Base-by-base conservation (phyloP, 192 early-diverging fungal species). In the Ambispora gerdemannii region DNA sequence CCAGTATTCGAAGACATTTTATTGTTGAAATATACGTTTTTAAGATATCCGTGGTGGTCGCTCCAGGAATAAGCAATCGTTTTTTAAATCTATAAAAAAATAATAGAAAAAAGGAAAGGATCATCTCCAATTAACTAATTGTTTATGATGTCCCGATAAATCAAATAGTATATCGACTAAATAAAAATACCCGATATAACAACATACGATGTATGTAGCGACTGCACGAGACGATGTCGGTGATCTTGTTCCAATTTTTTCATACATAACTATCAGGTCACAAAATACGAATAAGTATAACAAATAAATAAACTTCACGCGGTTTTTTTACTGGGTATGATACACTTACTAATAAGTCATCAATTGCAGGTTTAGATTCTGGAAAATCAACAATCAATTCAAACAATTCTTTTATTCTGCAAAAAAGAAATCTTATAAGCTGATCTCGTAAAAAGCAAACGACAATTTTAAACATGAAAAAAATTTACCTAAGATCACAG, bases 331-430 rank as follows among this genome's bases (percentile, higher is more conserved):
- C 15, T 38, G 27, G 64, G 74, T 19, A 47, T 65, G 2, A 78
- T 63, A 63, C 84, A 82, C n/a, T n/a, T 0, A 69, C 72, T n/a
- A 85, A 81, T 60, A 91, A 65, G 69, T 92, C 90, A n/a, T 68
- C 52, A 4, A 92, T 80, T 1, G 88, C 85, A 3, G 80, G 77
- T 13, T 72, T 59, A 0, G 91, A 89, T 20, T 82, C 81, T 0
- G 91, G 91, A 51, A 81, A 90, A 27, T 88, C 91, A 19, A 91
- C 79, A 51, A 92, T 89, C 19, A 92, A 89, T 50, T 87, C 75
- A 58, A 92, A 91, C 34, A 91, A 78, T 75, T 90, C 87, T 30
- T 72, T 34, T 8, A 84, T 78, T 4, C 90, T 82, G 65, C 6
- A 43, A 15, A 43, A 43, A 43, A 43, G 38, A 43, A 15, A 43